Evolutionary conservation across 1,284 basidiomycete genomes (phyloP).

Genomic region (Fomitopsis schrenkii): DNA sequence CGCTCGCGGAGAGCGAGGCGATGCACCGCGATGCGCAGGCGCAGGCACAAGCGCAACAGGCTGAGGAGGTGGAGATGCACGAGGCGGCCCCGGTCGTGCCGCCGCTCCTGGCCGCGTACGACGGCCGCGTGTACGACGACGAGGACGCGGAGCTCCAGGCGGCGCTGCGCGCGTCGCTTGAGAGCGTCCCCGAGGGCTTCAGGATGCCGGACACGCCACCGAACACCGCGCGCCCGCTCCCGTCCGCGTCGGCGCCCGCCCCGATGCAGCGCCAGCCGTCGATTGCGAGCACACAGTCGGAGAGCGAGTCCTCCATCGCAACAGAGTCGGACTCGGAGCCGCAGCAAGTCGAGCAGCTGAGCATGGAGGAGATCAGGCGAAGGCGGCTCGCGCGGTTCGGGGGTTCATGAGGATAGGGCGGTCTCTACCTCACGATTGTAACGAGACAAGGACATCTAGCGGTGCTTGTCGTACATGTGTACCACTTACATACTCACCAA

Average conservation of each 20-base stretch:
- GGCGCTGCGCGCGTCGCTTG: slow-evolving; percentile 79
- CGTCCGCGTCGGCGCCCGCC: slow-evolving; percentile 13
- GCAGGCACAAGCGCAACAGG: slow-evolving; percentile 18
- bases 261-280: slow-evolving; percentile 11
- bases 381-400: slow-evolving; percentile 77
- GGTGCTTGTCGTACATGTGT: not conserved
- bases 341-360: slow-evolving; percentile 36
- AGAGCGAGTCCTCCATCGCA: slow-evolving; percentile 22
- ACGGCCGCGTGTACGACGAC: slow-evolving; percentile 67
- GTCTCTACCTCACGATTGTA: not conserved
- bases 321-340: slow-evolving; percentile 25
- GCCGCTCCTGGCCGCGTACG: slow-evolving; percentile 13
- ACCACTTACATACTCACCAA: too few relatives aligned
- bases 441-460: too few relatives aligned
- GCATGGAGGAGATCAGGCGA: slow-evolving; percentile 74
- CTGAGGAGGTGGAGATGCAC: slow-evolving; percentile 24
- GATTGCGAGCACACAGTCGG: slow-evolving; percentile 6
- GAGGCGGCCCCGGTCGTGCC: slow-evolving; percentile 8
- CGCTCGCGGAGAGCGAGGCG: slow-evolving; percentile 65
- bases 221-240: slow-evolving; percentile 13
- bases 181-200: slow-evolving; percentile 57
- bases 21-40: slow-evolving; percentile 34
- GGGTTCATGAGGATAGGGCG: slow-evolving; percentile 13
- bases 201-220: slow-evolving; percentile 29
- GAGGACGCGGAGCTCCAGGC: slow-evolving; percentile 85